Evolutionary conservation across 1,284 basidiomycete species (phyloP), one percentile per base, ranked within the genome.

Genomic region (Farysia itapuensis): DNA sequence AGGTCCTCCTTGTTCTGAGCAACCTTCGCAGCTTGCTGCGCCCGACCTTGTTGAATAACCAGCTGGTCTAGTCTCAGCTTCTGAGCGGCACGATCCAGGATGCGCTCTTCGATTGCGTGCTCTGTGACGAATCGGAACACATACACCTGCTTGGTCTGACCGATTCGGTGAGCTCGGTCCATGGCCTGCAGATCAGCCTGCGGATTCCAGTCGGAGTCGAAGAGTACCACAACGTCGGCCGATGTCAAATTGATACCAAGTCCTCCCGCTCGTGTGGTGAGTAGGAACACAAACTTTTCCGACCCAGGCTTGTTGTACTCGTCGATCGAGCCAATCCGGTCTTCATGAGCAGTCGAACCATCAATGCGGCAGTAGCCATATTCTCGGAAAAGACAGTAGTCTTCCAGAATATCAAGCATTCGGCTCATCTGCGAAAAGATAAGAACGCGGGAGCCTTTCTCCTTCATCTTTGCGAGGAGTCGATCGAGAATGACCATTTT

Each of bases 351-450:
- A 0, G 94, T 96, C 34, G 88, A 82, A 61, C 95, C 94, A 70
- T 98, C 95, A 54, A 98, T 97, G 39, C 95, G 87, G 74, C 92
- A 97, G 78, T 98, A 98, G 15, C 47, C 26, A 79, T 89, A 94
- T 46, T 81, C 81, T 36, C 94, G 82, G 82, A 97, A 98, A 52
- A 95, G 81, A 77, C 92, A 97, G 79, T 95, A 98, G 75, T 98
- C 95, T 77, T 98, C 94, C 30, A 98, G 79, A 54, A 99, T 98
- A 78, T 98, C 95, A 21, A 89, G 79, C 20, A 92, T 86, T 32
- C 94, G 88, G 79, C 89, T 93, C 94, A 98, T 98, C 79, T 97
- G 94, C 65, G 89, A 93, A 81, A 99, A 98, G 64, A 98, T 96
- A 59, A 97, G 84, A 2, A 94, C 90, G 11, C 94, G 85, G 2